phyloP scores from a whole-genome alignment of 1,284 basidiomycete genomes.

The Crucibulum parvulum region DNA sequence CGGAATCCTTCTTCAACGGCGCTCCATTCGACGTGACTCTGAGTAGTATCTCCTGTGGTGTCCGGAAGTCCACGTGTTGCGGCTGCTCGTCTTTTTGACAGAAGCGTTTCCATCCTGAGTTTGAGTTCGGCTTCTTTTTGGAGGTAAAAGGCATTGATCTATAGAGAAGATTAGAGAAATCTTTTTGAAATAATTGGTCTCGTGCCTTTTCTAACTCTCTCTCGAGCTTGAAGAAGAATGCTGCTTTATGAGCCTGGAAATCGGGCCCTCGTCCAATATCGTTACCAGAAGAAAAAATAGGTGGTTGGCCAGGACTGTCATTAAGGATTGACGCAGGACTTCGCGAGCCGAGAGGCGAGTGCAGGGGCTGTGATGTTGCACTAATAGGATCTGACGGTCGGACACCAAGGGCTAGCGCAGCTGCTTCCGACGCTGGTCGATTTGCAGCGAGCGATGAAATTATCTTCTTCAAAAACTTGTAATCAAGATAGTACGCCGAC shows the following conservation, averaged over 20 bases:
- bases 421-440: slow-evolving; percentile 88
- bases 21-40: slow-evolving; percentile 87
- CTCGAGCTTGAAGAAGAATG: slow-evolving; percentile 99
- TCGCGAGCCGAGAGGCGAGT: slow-evolving; percentile 11
- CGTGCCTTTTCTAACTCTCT: slow-evolving; percentile 95
- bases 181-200: slow-evolving; percentile 1
- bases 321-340: slow-evolving; percentile 36
- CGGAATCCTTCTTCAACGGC: slow-evolving; percentile 97
- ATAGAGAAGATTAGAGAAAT: slow-evolving; percentile 11
- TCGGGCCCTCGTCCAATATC: slow-evolving; percentile 76
- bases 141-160: slow-evolving; percentile 99
- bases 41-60: slow-evolving; percentile 59
- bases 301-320: slow-evolving; percentile 52
- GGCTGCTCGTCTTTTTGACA: slow-evolving; percentile 92
- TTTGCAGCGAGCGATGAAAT: slow-evolving; percentile 97
- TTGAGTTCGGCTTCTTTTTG: slow-evolving; percentile 98
- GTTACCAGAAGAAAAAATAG: slow-evolving; percentile 65
- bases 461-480: slow-evolving; percentile 99
- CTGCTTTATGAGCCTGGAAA: slow-evolving; percentile 94
- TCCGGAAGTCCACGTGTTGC: slow-evolving; percentile 76
- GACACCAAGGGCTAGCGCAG: slow-evolving; percentile 84
- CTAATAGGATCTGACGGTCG: slow-evolving; percentile 70
- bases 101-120: slow-evolving; percentile 88
- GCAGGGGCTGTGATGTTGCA: slow-evolving; percentile 28
- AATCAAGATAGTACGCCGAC: slow-evolving; percentile 97